phyloP scores from a whole-genome alignment of 1,284 basidiomycete genomes.

The Rhodotorula glutinis region DNA sequence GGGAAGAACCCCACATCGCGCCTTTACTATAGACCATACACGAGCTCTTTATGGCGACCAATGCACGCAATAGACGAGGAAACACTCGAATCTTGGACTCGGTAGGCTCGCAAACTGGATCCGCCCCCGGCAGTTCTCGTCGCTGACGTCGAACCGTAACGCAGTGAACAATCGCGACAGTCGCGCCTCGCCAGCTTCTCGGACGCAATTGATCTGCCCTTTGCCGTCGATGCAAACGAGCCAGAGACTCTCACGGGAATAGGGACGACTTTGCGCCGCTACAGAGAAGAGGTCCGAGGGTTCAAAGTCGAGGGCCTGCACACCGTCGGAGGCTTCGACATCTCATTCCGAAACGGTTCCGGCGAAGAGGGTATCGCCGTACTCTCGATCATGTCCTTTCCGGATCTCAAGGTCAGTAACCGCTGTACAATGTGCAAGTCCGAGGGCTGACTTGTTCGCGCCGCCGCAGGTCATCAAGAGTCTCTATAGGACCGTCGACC shows the following conservation, averaged over 20 bases:
- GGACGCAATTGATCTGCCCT: slow-evolving; percentile 18
- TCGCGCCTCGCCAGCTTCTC: slow-evolving; percentile 22
- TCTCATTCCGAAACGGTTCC: slow-evolving; percentile 39
- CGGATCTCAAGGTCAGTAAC: slow-evolving; percentile 41
- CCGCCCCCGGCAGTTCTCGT: neutral
- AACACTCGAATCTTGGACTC: neutral
- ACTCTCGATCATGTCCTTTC: slow-evolving; percentile 43
- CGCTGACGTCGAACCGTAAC: neutral
- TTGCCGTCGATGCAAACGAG: neutral
- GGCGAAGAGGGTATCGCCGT: slow-evolving; percentile 43
- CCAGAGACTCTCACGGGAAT: neutral
- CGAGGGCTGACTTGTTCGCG: neutral
- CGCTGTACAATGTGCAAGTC: neutral
- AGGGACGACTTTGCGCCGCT: neutral
- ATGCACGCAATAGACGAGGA: too few species aligned
- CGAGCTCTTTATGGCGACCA: too few species aligned
- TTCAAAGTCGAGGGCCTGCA: slow-evolving; percentile 33
- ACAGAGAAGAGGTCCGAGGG: neutral
- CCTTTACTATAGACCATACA: too few species aligned
- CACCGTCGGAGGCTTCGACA: slow-evolving; percentile 45
- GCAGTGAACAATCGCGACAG: slow-evolving; percentile 26
- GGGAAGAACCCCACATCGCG: too few species aligned
- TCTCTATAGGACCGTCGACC: slow-evolving; percentile 35
- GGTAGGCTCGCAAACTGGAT: neutral
- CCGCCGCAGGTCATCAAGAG: slow-evolving; percentile 37